Conservation (phyloP, 2,329 filamentous ascomycete genomes). For the Zymoseptoria pseudotritici region DNA sequence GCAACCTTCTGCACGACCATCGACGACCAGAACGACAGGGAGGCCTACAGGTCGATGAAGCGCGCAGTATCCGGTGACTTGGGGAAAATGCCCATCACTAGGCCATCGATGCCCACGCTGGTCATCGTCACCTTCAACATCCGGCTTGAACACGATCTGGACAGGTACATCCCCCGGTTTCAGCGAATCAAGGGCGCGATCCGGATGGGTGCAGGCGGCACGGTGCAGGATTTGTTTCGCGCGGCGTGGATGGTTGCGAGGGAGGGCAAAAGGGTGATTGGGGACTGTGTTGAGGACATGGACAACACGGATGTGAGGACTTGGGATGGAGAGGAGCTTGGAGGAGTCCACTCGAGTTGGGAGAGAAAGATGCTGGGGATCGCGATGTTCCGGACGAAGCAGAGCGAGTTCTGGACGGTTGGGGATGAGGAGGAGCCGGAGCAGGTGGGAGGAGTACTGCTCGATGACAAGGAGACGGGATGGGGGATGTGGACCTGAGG, state of each 20-base stretch:
- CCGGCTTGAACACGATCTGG: not conserved
- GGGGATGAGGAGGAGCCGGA: not conserved
- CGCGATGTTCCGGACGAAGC: not conserved
- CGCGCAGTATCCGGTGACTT: too few species aligned
- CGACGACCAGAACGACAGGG: too few species aligned
- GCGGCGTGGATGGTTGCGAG: not conserved
- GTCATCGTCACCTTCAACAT: not conserved
- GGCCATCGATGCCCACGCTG: too few species aligned
- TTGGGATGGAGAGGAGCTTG: not conserved
- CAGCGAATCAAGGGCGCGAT: not conserved
- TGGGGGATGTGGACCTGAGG: not conserved
- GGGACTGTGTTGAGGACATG: not conserved
- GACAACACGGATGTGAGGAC: not conserved
- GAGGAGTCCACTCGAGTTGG: not conserved
- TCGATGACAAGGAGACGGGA: not conserved
- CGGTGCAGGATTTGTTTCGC: not conserved
- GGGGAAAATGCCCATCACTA: too few species aligned
- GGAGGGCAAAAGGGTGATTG: not conserved
- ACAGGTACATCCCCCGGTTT: not conserved
- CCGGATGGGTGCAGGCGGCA: not conserved
- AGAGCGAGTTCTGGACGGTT: too few species aligned
- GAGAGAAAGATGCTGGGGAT: not conserved
- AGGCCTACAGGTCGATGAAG: too few species aligned
- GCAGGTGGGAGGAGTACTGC: not conserved
- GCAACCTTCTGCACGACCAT: too few species aligned